These are phyloP conservation scores for Tricholoma matsutake DNA, from an alignment of 768 basidiomycete species.

Conservation along the genomic window DNA sequence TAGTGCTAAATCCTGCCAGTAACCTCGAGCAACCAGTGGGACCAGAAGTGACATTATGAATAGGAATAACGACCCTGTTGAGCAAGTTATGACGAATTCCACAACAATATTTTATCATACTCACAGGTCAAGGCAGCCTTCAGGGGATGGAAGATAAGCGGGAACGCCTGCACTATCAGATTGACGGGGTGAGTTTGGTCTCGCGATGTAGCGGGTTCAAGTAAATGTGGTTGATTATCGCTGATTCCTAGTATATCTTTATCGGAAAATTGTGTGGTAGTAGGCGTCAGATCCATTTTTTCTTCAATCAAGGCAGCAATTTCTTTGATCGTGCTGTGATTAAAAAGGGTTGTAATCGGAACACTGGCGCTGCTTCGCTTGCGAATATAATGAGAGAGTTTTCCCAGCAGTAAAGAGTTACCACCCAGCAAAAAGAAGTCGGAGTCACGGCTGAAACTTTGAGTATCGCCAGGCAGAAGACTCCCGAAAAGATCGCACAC, in stretches of 20 bases:
- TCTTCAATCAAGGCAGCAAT: constrained; percentile 37
- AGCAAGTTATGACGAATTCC: background rate
- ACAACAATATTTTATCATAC: constrained; percentile 1
- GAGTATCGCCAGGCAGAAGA: constrained; percentile 28
- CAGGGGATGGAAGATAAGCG: constrained; percentile 40
- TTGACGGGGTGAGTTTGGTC: constrained; percentile 36
- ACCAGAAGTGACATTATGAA: constrained; percentile 35
- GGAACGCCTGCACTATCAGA: constrained; percentile 40
- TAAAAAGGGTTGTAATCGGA: constrained; percentile 37
- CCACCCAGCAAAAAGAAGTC: constrained; percentile 45
- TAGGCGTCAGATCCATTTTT: constrained; percentile 18
- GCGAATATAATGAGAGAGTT: constrained; percentile 40
- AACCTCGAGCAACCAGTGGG: constrained; percentile 23
- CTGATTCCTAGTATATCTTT: constrained; percentile 13
- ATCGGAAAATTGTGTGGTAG: constrained; percentile 17
- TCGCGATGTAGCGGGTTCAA: constrained; percentile 15
- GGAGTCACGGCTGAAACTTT: constrained; percentile 28
- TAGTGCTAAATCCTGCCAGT: constrained; percentile 33
- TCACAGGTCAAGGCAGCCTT: constrained; percentile 41
- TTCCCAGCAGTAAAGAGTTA: constrained; percentile 45
- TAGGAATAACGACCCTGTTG: constrained; percentile 38
- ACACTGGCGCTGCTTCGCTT: constrained; percentile 36
- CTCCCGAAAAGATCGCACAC: constrained; percentile 37
- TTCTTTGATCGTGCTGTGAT: constrained; percentile 38
- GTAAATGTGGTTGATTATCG: background rate